A percentile compares a stretch with the other conserved stretches of the same genome.
Conservation (phyloP, 2,329 filamentous ascomycete species). For the Fusarium neocosmosporiellum region DNA sequence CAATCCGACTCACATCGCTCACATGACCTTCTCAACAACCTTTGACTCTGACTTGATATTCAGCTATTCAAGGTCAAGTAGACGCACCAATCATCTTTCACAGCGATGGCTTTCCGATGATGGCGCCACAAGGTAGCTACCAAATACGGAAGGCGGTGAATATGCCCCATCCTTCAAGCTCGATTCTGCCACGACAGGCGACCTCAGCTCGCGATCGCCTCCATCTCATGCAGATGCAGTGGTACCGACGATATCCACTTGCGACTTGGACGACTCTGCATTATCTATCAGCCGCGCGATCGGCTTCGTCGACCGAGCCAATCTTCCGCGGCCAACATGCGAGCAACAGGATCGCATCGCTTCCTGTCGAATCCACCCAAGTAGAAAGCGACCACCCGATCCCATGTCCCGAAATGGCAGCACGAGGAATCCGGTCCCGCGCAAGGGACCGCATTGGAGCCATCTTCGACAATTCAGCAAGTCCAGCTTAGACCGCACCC, state of each 20-base stretch:
- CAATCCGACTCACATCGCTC: not conserved
- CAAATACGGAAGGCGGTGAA: constrained; percentile 43
- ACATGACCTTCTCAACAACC: not conserved
- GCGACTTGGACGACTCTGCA: constrained; percentile 17
- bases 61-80: not conserved
- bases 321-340: constrained; percentile 37
- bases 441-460: constrained; percentile 62
- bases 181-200: constrained; percentile 43
- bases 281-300: constrained; percentile 8
- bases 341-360: constrained; percentile 30
- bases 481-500: constrained; percentile 57
- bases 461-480: constrained; percentile 66
- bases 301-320: constrained; percentile 18
- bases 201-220: constrained; percentile 29
- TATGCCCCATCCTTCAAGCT: constrained; percentile 7
- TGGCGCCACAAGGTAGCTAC: not conserved
- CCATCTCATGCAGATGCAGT: constrained; percentile 6
- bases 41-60: not conserved
- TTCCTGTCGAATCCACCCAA: constrained; percentile 26
- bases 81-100: constrained; percentile 32
- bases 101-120: constrained; percentile 6
- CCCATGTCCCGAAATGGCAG: constrained; percentile 45
- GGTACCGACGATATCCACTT: constrained; percentile 20
- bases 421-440: constrained; percentile 48
- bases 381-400: constrained; percentile 37